Base-by-base conservation (phyloP, 139 green algal species). In the Astrephomene gubernaculifera region DNA sequence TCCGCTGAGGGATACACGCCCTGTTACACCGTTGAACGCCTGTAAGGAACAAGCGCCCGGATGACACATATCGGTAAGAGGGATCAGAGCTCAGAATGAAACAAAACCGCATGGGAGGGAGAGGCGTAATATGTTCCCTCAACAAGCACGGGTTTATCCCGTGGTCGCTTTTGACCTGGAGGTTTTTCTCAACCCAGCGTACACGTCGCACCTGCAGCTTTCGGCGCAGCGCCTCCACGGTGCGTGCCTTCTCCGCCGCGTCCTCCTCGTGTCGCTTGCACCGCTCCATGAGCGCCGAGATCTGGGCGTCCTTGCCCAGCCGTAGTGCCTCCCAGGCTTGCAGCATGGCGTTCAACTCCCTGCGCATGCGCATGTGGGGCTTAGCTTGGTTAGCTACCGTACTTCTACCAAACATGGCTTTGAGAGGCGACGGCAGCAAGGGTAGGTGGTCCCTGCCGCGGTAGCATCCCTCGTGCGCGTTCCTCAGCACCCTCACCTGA, bases 281-380 rank as follows among this genome's bases (percentile, higher is more conserved):
- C 25, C 91, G 86, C 86, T 95, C 92, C 81, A 94, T 81, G 43
- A 95, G 87, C 2, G 87, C 86, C 12, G 91, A 84, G 41, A 95
- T 95, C 86, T 95, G 93, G 14, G 92, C 89, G 76, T 96, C 93
- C 88, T 96, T 96, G 82, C 90, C 89, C 45, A 95, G 83, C 72
- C 93, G 87, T 91, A 96, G 95, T 2, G 92, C 90, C 83, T 96
- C 93, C 93, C 93, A 96, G 2, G 93, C 93, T 83, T 94, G 91
- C 3, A 95, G 89, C 91, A 95, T 92, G 67, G 92, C 81, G 79
- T 94, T 92, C 24, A 95, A 86, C 90, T 95, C 92, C 78, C 91
- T 93, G 79, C 43, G 31, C 4, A 43, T 41, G 70, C 25, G 21
- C 68, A 45, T 19, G 71, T 39, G 29, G 69, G 19, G 41, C 14